Conservation (phyloP, 2,329 filamentous ascomycete species). For the Hymenoscyphus scutula region DNA sequence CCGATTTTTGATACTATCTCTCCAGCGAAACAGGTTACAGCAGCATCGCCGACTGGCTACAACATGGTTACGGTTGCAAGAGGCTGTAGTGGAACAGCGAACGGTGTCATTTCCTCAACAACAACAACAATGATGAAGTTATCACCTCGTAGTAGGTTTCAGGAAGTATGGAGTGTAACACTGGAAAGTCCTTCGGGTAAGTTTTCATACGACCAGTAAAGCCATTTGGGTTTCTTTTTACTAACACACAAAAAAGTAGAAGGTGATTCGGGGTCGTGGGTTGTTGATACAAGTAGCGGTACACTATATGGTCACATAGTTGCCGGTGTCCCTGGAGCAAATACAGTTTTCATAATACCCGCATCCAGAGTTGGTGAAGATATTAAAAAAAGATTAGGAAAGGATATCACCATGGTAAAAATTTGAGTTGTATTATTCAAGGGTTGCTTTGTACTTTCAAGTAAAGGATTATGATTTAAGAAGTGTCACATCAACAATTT, state of each 20-base stretch:
- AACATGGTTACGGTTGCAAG: neutral
- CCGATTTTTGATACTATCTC: no score
- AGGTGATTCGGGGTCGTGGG: slow-evolving; percentile 27
- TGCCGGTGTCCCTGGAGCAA: slow-evolving; percentile 10
- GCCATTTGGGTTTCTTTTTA: neutral
- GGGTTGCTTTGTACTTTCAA: no score
- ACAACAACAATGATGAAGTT: slow-evolving; percentile 1
- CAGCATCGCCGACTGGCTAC: neutral
- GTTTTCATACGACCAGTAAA: neutral
- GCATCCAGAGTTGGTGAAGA: slow-evolving; percentile 10
- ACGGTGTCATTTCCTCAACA: no score
- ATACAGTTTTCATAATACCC: slow-evolving; percentile 9
- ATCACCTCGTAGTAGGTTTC: neutral
- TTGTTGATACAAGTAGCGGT: slow-evolving; percentile 18
- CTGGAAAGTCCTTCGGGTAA: neutral
- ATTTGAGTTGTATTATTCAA: no score
- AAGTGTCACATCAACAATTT: no score
- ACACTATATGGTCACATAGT: slow-evolving; percentile 27
- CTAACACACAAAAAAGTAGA: neutral
- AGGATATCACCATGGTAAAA: no score
- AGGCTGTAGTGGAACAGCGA: no score
- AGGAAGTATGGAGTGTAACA: neutral
- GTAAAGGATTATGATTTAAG: no score
- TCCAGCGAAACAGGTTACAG: neutral
- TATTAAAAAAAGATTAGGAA: neutral